phyloP scores from a whole-genome alignment of 2,329 filamentous ascomycete genomes.

The Xylaria sp. region DNA sequence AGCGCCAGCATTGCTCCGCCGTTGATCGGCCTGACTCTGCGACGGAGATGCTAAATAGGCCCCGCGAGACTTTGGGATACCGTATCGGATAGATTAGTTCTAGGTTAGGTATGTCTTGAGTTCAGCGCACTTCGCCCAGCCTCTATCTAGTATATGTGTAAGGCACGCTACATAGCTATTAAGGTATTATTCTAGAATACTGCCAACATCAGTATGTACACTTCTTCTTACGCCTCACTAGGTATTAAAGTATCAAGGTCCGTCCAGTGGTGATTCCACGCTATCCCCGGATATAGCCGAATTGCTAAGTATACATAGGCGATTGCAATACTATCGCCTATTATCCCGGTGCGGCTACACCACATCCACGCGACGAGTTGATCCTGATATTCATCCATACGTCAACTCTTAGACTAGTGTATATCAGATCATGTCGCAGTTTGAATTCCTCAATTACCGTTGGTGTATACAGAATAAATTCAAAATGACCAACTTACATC shows the following conservation, averaged over 20 bases:
- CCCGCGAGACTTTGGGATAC: neutral
- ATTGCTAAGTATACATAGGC: neutral
- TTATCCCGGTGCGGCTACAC: slow-evolving; percentile 19
- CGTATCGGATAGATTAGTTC: neutral
- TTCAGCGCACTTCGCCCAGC: slow-evolving; percentile 5
- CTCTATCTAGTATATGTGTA: neutral
- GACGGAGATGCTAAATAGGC: neutral
- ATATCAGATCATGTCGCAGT: neutral
- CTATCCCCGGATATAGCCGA: slow-evolving; percentile 34
- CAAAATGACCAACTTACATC: neutral
- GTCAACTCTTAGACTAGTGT: neutral
- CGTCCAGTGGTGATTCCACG: neutral
- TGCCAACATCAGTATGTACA: too few species aligned
- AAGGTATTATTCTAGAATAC: too few species aligned
- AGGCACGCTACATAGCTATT: too few species aligned
- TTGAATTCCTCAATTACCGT: neutral
- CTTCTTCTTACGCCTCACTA: too few species aligned
- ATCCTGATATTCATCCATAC: slow-evolving; percentile 1
- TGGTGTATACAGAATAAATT: neutral
- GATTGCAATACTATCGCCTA: slow-evolving; percentile 9
- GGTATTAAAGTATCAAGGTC: too few species aligned
- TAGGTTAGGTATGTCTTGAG: neutral
- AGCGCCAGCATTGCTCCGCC: slow-evolving; percentile 12
- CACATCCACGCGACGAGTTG: slow-evolving; percentile 10
- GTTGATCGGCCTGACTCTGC: slow-evolving; percentile 14